Percentiles rank a stretch among this genome's conserved stretches.
Evolutionary conservation across 2,329 filamentous ascomycete species (phyloP).

Genomic region (Hysterium pulicare): DNA sequence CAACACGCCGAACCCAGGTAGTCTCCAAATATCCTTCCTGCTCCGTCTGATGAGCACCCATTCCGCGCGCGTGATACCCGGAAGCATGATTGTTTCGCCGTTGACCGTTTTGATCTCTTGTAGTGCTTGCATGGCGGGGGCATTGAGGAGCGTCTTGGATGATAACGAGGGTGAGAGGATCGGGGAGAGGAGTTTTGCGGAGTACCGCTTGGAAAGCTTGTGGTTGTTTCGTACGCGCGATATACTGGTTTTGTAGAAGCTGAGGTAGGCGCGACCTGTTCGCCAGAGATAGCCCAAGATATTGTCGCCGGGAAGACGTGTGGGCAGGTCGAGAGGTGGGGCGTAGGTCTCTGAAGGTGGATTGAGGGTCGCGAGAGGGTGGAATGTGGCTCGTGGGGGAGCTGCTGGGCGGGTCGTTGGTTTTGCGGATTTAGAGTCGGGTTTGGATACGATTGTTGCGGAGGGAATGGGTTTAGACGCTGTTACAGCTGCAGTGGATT

Average conservation of each 20-base stretch:
- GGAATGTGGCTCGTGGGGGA: conserved; percentile 65
- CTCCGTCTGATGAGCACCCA: conserved; percentile 69
- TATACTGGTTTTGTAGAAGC: conserved; percentile 85
- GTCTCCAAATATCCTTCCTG: conserved; percentile 67
- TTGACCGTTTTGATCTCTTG: neutral
- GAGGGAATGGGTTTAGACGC: neutral
- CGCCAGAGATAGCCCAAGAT: conserved; percentile 54
- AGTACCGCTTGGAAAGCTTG: conserved; percentile 42
- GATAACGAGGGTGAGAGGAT: neutral
- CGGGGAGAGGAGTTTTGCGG: conserved; percentile 48
- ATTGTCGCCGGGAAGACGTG: conserved; percentile 46
- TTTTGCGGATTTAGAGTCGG: conserved; percentile 4
- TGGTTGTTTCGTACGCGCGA: conserved; percentile 70
- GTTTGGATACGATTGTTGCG: conserved; percentile 5
- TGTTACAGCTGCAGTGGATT: conserved; percentile 4
- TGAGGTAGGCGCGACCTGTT: conserved; percentile 70
- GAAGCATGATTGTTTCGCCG: neutral
- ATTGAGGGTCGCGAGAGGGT: conserved; percentile 63
- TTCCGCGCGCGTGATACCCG: conserved; percentile 58
- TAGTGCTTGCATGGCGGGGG: no score
- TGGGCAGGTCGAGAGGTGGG: conserved; percentile 63
- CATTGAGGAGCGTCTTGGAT: neutral
- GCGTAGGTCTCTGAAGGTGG: conserved; percentile 71
- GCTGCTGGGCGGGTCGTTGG: conserved; percentile 64
- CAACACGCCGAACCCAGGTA: conserved; percentile 75